Conservation (phyloP, 306 rosid genomes). For the Cyamopsis tetragonoloba region DNA sequence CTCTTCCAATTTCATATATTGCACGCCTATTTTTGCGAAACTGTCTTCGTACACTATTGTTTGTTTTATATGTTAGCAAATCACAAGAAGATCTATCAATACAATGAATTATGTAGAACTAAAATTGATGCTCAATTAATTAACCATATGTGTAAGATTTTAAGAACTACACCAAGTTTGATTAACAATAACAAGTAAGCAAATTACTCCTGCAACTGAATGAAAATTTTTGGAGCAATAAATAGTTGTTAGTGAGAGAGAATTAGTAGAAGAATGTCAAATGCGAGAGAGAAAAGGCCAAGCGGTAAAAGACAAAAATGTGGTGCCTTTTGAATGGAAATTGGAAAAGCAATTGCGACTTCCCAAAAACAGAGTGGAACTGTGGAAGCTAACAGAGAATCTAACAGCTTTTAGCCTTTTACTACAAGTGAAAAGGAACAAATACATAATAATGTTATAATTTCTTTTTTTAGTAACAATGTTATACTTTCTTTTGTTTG, state of each 20-base stretch:
- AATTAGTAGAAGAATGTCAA: conserved; percentile 20
- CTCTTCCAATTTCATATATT: background rate
- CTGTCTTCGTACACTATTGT: too few relatives aligned
- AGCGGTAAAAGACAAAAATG: conserved; percentile 21
- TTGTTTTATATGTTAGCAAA: background rate
- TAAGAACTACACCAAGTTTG: background rate
- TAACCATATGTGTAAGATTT: background rate
- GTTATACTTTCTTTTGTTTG: too few relatives aligned
- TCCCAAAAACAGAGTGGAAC: conserved; percentile 21
- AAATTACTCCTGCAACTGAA: too few relatives aligned
- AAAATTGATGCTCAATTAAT: background rate
- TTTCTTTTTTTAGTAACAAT: too few relatives aligned
- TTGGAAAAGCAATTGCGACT: conserved; percentile 17
- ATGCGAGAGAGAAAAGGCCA: conserved; percentile 24
- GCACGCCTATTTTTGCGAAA: too few relatives aligned
- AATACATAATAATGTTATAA: too few relatives aligned
- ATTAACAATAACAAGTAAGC: background rate
- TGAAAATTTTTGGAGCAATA: too few relatives aligned
- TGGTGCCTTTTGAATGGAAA: conserved; percentile 1
- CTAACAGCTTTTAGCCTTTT: conserved; percentile 30
- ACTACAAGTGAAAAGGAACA: too few relatives aligned
- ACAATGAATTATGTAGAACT: background rate
- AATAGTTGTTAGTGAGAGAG: conserved; percentile 12
- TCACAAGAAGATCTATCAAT: background rate
- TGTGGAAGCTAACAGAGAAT: too few relatives aligned